A percentile compares a stretch with the other conserved stretches of the same genome.
Conservation (phyloP, 306 rosid genomes). For the Myrica gale region DNA sequence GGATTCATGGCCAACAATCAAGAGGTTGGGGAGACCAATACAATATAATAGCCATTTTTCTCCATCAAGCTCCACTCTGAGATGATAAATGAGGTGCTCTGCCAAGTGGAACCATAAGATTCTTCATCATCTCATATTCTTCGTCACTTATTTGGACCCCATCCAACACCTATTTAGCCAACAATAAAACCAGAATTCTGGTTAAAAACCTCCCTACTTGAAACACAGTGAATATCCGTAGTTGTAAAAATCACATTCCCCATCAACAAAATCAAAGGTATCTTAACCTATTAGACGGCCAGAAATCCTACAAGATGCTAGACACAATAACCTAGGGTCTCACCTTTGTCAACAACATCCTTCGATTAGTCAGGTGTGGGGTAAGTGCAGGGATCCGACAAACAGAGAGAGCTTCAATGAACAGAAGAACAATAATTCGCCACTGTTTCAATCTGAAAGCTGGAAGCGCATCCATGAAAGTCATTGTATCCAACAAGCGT, state of each 20-base stretch:
- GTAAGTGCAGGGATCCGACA: conserved; percentile 68
- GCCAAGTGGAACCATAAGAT: conserved; percentile 78
- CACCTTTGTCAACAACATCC: conserved; percentile 66
- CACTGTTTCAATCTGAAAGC: conserved; percentile 84
- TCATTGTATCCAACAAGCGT: conserved; percentile 75
- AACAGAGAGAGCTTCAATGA: conserved; percentile 78
- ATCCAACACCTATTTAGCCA: conserved; percentile 62
- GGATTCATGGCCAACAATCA: not conserved
- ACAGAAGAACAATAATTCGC: conserved; percentile 78
- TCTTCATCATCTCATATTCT: conserved; percentile 75
- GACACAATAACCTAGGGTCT: conserved; percentile 16
- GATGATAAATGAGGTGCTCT: conserved; percentile 68
- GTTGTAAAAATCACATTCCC: not conserved
- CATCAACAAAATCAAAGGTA: not conserved
- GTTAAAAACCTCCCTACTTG: conserved; percentile 4
- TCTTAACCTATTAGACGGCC: too few relatives aligned
- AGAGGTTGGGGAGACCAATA: not conserved
- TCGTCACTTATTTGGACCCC: conserved; percentile 59
- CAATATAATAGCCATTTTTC: not conserved
- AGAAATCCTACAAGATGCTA: conserved; percentile 5
- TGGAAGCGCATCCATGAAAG: conserved; percentile 80
- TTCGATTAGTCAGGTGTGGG: conserved; percentile 58
- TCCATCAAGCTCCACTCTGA: conserved; percentile 66
- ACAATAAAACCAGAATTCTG: conserved; percentile 27
- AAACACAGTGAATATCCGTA: not conserved